phyloP scores from a whole-genome alignment of 2,329 filamentous ascomycete species.

The Chaetomium strumarium region DNA sequence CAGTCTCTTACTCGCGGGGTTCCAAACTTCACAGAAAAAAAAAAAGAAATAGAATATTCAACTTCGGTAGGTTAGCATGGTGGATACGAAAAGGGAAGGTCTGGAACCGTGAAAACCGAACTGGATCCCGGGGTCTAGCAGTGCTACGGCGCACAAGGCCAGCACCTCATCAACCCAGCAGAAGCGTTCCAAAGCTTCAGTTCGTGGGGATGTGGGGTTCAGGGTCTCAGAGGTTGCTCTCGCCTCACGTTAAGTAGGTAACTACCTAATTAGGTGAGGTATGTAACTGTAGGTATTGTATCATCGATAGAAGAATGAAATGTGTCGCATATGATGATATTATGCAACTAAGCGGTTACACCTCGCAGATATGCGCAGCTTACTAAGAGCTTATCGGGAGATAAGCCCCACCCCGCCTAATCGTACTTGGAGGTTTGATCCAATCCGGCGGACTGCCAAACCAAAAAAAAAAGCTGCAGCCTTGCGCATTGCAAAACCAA shows the following conservation, averaged over 20 bases:
- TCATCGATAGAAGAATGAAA: too few relatives aligned
- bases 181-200: too few relatives aligned
- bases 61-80: slow-evolving; percentile 6
- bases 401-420: slow-evolving; percentile 1
- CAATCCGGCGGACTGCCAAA: not conserved
- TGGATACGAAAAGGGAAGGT: slow-evolving; percentile 8
- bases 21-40: not conserved
- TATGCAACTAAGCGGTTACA: not conserved
- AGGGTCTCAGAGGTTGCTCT: too few relatives aligned
- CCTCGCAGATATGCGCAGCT: too few relatives aligned
- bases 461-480: slow-evolving; percentile 21
- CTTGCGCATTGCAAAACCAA: slow-evolving; percentile 10
- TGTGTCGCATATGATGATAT: too few relatives aligned
- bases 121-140: not conserved
- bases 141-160: not conserved
- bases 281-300: too few relatives aligned
- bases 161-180: not conserved
- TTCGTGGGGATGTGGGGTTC: too few relatives aligned
- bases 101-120: not conserved
- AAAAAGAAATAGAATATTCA: slow-evolving; percentile 1
- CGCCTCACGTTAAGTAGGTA: too few relatives aligned
- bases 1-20: not conserved
- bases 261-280: too few relatives aligned
- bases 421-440: slow-evolving; percentile 1
- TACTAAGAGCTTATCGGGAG: slow-evolving; percentile 8